Conservation (phyloP, 2,329 filamentous ascomycete genomes). For the Fusarium penzigii region DNA sequence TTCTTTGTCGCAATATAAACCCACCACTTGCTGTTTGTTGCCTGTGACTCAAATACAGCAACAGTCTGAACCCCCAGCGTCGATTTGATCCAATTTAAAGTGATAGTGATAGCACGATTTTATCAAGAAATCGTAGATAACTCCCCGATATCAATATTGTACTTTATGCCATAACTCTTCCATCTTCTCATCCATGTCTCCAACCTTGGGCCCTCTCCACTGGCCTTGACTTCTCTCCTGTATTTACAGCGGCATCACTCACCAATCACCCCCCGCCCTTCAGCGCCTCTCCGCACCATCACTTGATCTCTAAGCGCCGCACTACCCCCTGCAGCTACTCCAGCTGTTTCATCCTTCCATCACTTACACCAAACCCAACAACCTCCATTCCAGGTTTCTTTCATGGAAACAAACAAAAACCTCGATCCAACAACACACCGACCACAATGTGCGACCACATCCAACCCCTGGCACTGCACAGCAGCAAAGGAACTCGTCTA, state of each 20-base stretch:
- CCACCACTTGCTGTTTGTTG: no score
- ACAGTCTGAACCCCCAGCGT: no score
- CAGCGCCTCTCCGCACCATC: no score
- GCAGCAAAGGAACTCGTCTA: conserved; percentile 15
- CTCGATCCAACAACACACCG: no score
- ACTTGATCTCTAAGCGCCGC: neutral
- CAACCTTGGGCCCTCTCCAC: neutral
- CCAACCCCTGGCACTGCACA: neutral
- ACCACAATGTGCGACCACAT: no score
- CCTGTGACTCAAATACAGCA: no score
- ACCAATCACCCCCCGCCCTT: neutral
- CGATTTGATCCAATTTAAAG: no score
- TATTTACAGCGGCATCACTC: neutral
- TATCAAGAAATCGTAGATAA: no score
- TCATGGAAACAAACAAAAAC: neutral
- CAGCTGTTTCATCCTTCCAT: neutral
- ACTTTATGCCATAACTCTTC: neutral
- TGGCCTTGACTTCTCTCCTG: neutral
- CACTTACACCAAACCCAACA: neutral
- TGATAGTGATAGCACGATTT: no score
- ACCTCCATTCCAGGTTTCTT: neutral
- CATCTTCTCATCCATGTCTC: neutral
- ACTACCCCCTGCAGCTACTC: conserved; percentile 1
- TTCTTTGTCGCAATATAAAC: no score
- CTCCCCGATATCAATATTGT: no score